A percentile compares a stretch with the other conserved stretches of the same genome.
Evolutionary conservation across 2,329 filamentous ascomycete genomes (phyloP).

Genomic region (Botryosphaeria dothidea): DNA sequence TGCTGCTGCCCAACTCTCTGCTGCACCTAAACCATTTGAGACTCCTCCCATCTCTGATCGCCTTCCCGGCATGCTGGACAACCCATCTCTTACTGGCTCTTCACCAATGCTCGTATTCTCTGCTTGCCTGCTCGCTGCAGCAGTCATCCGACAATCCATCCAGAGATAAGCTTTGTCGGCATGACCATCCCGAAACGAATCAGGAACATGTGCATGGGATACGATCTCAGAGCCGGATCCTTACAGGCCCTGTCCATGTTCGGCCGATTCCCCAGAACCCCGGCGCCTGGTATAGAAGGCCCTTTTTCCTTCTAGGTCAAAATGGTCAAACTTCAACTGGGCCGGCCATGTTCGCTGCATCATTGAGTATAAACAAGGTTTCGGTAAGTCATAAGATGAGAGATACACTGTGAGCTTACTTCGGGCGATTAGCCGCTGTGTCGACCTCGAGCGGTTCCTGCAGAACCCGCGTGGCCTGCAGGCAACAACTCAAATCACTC

Average conservation of each 20-base stretch:
- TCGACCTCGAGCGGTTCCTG: not conserved
- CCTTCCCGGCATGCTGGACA: not conserved
- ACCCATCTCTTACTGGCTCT: not conserved
- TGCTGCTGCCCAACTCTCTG: conserved; percentile 1
- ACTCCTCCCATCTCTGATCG: not conserved
- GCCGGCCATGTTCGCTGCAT: conserved; percentile 1
- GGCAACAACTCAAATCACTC: not conserved
- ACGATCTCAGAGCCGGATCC: not conserved
- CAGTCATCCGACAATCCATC: not conserved
- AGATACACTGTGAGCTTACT: not conserved
- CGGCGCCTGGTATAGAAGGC: not conserved
- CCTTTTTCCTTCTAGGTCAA: not conserved
- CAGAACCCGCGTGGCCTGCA: not conserved
- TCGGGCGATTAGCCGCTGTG: not conserved
- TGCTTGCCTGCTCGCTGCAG: not conserved
- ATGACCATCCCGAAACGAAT: conserved; percentile 1
- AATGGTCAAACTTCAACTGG: not conserved
- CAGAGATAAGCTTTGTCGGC: conserved; percentile 11
- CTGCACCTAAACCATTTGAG: not conserved
- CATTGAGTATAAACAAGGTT: not conserved
- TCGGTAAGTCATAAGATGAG: not conserved
- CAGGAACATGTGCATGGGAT: not conserved
- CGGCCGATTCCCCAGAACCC: not conserved
- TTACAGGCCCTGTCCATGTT: not conserved
- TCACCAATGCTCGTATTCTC: not conserved